phyloP scores from a whole-genome alignment of 192 early-diverging fungal species.

The Coemansia sp. region DNA sequence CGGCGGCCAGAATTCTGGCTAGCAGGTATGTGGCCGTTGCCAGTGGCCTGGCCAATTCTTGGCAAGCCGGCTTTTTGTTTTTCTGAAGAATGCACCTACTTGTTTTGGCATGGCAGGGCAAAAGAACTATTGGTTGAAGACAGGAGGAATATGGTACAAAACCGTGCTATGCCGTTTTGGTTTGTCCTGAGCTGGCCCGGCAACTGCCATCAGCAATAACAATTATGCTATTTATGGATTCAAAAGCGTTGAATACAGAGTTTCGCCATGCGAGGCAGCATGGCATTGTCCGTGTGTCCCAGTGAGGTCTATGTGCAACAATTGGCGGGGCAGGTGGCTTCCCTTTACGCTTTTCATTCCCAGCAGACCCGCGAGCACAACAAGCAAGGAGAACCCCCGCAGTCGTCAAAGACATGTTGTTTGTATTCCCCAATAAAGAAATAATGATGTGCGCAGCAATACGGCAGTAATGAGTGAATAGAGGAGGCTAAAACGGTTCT shows the following conservation, averaged over 20 bases:
- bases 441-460: too few relatives aligned
- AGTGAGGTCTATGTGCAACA: neutral
- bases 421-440: neutral
- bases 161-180: too few relatives aligned
- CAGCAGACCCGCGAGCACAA: neutral
- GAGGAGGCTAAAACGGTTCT: too few relatives aligned
- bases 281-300: neutral
- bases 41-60: neutral
- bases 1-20: neutral
- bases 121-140: too few relatives aligned
- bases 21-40: too few relatives aligned
- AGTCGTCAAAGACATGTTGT: neutral
- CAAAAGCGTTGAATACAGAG: neutral
- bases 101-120: too few relatives aligned
- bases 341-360: neutral
- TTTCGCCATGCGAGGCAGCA: neutral
- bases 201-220: neutral
- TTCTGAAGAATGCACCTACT: too few relatives aligned
- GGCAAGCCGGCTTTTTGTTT: neutral
- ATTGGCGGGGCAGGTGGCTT: neutral
- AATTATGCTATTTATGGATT: neutral
- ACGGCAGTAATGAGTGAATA: too few relatives aligned
- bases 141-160: too few relatives aligned
- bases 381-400: neutral
- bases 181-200: neutral